Evolutionary conservation across 306 rosid species (phyloP).

Genomic region (Inga leiocalycina): DNA sequence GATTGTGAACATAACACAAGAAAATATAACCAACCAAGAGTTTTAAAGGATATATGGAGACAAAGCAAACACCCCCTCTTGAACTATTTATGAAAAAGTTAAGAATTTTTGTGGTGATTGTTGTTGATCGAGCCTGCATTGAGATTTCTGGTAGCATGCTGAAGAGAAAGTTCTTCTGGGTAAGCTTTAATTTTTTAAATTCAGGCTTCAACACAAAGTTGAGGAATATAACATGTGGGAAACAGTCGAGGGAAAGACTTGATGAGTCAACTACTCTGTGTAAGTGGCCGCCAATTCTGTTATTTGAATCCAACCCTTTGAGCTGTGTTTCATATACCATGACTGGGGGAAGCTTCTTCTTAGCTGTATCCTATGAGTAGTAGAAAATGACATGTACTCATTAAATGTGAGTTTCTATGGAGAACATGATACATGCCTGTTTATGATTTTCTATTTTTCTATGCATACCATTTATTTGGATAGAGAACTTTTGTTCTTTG

Average conservation of each 20-base stretch:
- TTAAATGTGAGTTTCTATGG: not conserved
- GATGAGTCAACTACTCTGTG: constrained; percentile 40
- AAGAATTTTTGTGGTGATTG: constrained; percentile 57
- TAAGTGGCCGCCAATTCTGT: not conserved
- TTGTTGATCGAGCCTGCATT: constrained; percentile 65
- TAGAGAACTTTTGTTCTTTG: constrained; percentile 26
- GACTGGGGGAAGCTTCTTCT: not conserved
- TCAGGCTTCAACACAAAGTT: constrained; percentile 30
- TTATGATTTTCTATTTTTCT: not conserved
- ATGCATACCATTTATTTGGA: not conserved
- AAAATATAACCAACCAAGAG: constrained; percentile 72
- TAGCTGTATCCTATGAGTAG: not conserved
- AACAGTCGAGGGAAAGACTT: not conserved
- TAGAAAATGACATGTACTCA: not conserved
- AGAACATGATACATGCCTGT: not conserved
- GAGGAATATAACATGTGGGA: constrained; percentile 12
- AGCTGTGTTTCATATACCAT: constrained; percentile 1
- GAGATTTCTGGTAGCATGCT: constrained; percentile 69
- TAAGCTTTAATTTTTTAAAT: constrained; percentile 29
- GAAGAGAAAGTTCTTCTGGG: constrained; percentile 19
- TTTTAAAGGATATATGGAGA: constrained; percentile 51
- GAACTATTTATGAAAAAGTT: constrained; percentile 63
- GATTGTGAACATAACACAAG: constrained; percentile 63
- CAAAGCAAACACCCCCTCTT: constrained; percentile 43
- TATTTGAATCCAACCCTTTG: not conserved